These are phyloP conservation scores for Copromyces sp. DNA, from an alignment of 495 filamentous ascomycete genomes.

Conservation along the genomic window DNA sequence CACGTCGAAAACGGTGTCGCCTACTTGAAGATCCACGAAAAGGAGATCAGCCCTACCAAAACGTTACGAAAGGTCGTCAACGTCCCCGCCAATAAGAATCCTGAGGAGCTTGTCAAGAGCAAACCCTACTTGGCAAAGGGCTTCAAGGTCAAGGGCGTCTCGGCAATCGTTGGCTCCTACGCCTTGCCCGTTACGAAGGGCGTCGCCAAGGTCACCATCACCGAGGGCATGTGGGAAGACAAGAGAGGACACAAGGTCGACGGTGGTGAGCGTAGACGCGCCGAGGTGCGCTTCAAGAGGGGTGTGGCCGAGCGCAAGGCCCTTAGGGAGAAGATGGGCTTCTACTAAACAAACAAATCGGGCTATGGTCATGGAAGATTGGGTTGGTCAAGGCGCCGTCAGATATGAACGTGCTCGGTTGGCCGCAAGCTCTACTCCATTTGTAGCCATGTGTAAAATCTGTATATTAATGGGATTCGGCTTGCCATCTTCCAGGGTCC, in stretches of 20 bases:
- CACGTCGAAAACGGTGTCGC: conserved; percentile 64
- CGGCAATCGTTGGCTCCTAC: conserved; percentile 60
- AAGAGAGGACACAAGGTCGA: conserved; percentile 81
- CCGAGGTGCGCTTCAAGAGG: conserved; percentile 59
- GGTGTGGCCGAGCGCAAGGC: conserved; percentile 39
- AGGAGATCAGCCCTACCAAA: conserved; percentile 24
- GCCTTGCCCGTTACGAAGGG: conserved; percentile 55
- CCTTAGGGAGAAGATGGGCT: conserved; percentile 25
- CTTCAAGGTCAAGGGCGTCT: conserved; percentile 53
- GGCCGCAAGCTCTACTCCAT: background rate
- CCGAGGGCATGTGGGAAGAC: conserved; percentile 86
- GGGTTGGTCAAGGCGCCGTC: background rate
- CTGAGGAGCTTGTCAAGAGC: conserved; percentile 31
- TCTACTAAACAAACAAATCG: conserved; percentile 9
- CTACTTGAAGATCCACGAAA: conserved; percentile 57
- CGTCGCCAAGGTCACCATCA: conserved; percentile 52
- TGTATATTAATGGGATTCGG: conserved; percentile 17
- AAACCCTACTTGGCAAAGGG: conserved; percentile 45
- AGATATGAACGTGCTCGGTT: background rate
- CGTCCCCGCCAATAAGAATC: conserved; percentile 43
- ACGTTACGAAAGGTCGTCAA: conserved; percentile 52
- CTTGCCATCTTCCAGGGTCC: background rate
- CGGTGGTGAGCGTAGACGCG: conserved; percentile 85
- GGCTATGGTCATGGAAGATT: background rate
- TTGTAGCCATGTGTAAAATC: conserved; percentile 12